A percentile compares a stretch with the other conserved stretches of the same genome.
These are phyloP conservation scores for Yamadazyma takamatsuzukensis DNA, from an alignment of 805 yeast genomes.

Conservation along the genomic window DNA sequence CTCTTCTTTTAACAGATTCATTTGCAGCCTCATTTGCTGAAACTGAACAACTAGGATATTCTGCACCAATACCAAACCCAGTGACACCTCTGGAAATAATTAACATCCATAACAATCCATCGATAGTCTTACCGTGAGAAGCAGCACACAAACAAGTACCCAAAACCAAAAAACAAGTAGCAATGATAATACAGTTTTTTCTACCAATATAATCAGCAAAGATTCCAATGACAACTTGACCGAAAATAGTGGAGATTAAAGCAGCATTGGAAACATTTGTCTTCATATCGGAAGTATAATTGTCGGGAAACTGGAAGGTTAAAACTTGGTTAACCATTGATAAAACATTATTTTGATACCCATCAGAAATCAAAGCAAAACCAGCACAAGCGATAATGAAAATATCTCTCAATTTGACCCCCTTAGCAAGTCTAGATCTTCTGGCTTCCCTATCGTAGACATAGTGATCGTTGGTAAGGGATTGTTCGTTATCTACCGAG, in stretches of 20 bases:
- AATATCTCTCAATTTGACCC: slow-evolving; percentile 25
- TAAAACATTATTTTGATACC: slow-evolving; percentile 74
- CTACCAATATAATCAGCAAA: slow-evolving; percentile 65
- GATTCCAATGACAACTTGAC: slow-evolving; percentile 63
- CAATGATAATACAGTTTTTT: slow-evolving; percentile 65
- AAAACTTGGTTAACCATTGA: slow-evolving; percentile 63
- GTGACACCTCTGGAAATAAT: slow-evolving; percentile 70
- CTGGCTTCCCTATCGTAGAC: slow-evolving; percentile 33
- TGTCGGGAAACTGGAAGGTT: slow-evolving; percentile 42
- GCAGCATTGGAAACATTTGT: slow-evolving; percentile 70
- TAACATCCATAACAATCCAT: slow-evolving; percentile 78
- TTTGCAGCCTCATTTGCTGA: slow-evolving; percentile 73
- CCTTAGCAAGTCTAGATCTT: slow-evolving; percentile 22
- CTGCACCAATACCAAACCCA: slow-evolving; percentile 80
- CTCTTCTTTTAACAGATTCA: slow-evolving; percentile 60
- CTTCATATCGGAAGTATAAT: slow-evolving; percentile 44
- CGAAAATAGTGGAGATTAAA: slow-evolving; percentile 66
- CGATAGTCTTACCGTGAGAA: slow-evolving; percentile 52
- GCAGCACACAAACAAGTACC: slow-evolving; percentile 70
- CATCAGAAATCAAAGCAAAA: slow-evolving; percentile 72
- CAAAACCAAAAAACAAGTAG: slow-evolving; percentile 56
- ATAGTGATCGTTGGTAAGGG: no score
- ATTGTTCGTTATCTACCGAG: no score
- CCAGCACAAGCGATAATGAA: slow-evolving; percentile 63
- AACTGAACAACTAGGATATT: slow-evolving; percentile 66